Evolutionary conservation across 768 basidiomycete species (phyloP).

Genomic region (Rubroboletus satanas): DNA sequence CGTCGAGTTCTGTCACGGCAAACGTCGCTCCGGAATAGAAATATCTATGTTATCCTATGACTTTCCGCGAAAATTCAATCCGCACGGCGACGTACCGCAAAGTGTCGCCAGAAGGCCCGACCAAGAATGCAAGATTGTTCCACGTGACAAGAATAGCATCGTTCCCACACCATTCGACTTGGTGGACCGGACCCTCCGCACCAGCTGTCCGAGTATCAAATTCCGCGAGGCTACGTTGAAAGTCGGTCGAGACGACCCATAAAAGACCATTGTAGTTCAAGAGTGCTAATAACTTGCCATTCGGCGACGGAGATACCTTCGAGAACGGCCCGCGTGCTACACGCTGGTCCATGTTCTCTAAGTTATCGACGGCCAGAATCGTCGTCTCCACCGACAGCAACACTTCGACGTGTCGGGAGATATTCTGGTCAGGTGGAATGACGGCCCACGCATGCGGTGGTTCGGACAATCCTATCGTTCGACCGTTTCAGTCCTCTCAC

Average conservation of each 20-base stretch:
- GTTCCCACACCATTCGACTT: constrained; percentile 94
- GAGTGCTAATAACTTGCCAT: constrained; percentile 87
- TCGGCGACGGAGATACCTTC: constrained; percentile 85
- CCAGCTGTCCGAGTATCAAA: constrained; percentile 65
- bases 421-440: constrained; percentile 85
- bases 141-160: constrained; percentile 90
- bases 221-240: constrained; percentile 84
- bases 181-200: constrained; percentile 56
- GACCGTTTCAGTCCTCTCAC: constrained; percentile 2
- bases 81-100: constrained; percentile 55
- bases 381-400: constrained; percentile 78
- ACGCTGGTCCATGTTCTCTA: constrained; percentile 86
- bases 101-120: constrained; percentile 90
- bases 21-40: constrained; percentile 72
- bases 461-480: constrained; percentile 57
- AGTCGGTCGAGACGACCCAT: constrained; percentile 95
- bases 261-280: constrained; percentile 68
- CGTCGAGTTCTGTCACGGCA: constrained; percentile 84
- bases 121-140: constrained; percentile 70
- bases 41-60: constrained; percentile 49
- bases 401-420: constrained; percentile 87
- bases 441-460: constrained; percentile 84
- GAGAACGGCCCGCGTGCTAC: constrained; percentile 86
- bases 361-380: constrained; percentile 80
- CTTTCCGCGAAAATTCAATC: constrained; percentile 1